Evolutionary conservation across 805 yeast genomes (phyloP).

Genomic region (Vanderwaltozyma polyspora): DNA sequence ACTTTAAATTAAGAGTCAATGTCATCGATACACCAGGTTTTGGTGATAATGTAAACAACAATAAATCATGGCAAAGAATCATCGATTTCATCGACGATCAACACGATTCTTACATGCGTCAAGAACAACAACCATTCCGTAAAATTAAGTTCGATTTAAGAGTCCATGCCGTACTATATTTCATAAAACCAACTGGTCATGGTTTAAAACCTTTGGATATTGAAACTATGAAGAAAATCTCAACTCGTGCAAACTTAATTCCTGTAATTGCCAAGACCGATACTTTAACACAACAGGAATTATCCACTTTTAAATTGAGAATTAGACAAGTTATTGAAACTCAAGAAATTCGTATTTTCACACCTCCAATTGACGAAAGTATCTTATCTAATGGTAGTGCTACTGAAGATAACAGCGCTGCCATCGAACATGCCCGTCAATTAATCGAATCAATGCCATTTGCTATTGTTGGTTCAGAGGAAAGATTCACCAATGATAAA

Average conservation of each 20-base stretch:
- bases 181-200: conserved; percentile 86
- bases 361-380: conserved; percentile 59
- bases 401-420: conserved; percentile 42
- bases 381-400: conserved; percentile 1
- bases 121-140: conserved; percentile 85
- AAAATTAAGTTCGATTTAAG: conserved; percentile 58
- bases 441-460: conserved; percentile 79
- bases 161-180: conserved; percentile 84
- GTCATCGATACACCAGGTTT: conserved; percentile 90
- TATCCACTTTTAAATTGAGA: conserved; percentile 57
- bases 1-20: conserved; percentile 64
- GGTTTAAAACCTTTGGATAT: conserved; percentile 80
- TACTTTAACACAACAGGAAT: conserved; percentile 62
- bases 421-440: conserved; percentile 71
- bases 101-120: conserved; percentile 79
- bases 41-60: conserved; percentile 82
- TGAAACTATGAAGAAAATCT: conserved; percentile 73
- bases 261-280: conserved; percentile 89
- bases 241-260: conserved; percentile 72
- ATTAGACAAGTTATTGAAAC: conserved; percentile 75
- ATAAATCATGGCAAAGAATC: conserved; percentile 76
- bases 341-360: conserved; percentile 72
- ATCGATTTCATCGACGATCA: conserved; percentile 86
- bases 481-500: conserved; percentile 48
- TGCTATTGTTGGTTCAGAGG: conserved; percentile 71